These are phyloP conservation scores for Xylariaceae sp. DNA, from an alignment of 2,329 filamentous ascomycete genomes.

Conservation along the genomic window DNA sequence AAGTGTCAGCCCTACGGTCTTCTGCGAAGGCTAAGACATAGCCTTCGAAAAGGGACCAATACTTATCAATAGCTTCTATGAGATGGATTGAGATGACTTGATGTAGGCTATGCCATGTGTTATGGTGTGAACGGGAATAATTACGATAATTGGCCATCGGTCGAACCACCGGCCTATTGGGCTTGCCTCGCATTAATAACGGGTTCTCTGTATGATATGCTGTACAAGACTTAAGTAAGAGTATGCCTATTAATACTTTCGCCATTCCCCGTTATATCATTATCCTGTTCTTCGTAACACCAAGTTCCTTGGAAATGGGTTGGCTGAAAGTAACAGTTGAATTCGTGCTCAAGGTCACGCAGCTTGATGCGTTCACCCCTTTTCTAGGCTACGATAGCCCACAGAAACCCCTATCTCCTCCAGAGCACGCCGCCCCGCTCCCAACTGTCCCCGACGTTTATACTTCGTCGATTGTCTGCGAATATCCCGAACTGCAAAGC, in stretches of 20 bases:
- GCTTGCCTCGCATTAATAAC: too few species aligned
- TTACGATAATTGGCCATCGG: too few species aligned
- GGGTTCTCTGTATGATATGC: too few species aligned
- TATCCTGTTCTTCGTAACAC: not conserved
- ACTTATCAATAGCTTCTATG: not conserved
- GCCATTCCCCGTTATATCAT: too few species aligned
- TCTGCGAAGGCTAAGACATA: not conserved
- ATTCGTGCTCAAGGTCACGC: conserved; percentile 16
- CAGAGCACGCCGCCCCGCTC: not conserved
- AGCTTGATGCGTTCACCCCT: conserved; percentile 12
- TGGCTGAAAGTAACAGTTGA: conserved; percentile 22
- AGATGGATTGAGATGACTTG: not conserved
- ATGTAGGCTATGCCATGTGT: too few species aligned
- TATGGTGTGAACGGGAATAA: too few species aligned
- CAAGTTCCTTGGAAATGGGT: conserved; percentile 8
- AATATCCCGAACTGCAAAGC: conserved; percentile 22
- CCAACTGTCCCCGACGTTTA: not conserved
- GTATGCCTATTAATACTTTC: too few species aligned
- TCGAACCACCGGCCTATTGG: too few species aligned
- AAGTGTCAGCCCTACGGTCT: not conserved
- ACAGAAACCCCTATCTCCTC: conserved; percentile 16
- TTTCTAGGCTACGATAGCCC: conserved; percentile 4
- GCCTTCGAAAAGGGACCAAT: not conserved
- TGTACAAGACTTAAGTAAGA: too few species aligned
- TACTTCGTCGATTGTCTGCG: conserved; percentile 15